Conservation (phyloP, 495 filamentous ascomycete genomes). For the Penicillium mononematosum region DNA sequence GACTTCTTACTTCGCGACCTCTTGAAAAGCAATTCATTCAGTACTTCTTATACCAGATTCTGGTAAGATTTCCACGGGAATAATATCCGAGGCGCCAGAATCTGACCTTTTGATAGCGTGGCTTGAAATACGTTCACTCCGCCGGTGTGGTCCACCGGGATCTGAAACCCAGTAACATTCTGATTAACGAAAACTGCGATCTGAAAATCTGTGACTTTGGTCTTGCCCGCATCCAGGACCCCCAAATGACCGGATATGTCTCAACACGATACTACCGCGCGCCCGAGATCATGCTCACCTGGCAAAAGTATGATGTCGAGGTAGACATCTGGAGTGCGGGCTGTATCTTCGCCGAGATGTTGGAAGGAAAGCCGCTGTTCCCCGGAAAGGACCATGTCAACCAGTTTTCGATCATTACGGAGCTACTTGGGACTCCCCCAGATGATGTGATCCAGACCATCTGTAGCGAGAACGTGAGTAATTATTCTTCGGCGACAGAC, state of each 20-base stretch:
- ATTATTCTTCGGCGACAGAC: neutral
- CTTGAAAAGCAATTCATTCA: conserved; percentile 99
- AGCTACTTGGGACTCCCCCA: conserved; percentile 94
- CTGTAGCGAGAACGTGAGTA: conserved; percentile 90
- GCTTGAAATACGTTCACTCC: conserved; percentile 98
- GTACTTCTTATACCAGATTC: conserved; percentile 98
- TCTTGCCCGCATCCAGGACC: conserved; percentile 94
- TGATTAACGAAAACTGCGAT: conserved; percentile 99
- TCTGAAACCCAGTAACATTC: conserved; percentile 96
- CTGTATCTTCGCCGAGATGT: conserved; percentile 99
- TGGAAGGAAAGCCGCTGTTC: conserved; percentile 97
- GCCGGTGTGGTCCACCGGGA: conserved; percentile 97
- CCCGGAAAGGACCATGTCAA: conserved; percentile 99
- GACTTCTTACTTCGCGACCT: conserved; percentile 89
- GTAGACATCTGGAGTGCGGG: conserved; percentile 99
- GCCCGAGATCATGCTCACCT: conserved; percentile 99
- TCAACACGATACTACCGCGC: conserved; percentile 98
- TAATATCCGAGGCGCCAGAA: conserved; percentile 76
- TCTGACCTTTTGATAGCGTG: conserved; percentile 73
- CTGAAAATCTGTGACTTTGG: conserved; percentile 99
- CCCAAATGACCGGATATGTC: conserved; percentile 99
- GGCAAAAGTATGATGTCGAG: conserved; percentile 99
- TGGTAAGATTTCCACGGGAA: conserved; percentile 52
- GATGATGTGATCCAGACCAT: conserved; percentile 99
- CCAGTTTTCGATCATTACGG: conserved; percentile 99